These are phyloP conservation scores for Phaeodactylum tricornutum DNA, from an alignment of 108 stramenopile species.

Conservation along the genomic window DNA sequence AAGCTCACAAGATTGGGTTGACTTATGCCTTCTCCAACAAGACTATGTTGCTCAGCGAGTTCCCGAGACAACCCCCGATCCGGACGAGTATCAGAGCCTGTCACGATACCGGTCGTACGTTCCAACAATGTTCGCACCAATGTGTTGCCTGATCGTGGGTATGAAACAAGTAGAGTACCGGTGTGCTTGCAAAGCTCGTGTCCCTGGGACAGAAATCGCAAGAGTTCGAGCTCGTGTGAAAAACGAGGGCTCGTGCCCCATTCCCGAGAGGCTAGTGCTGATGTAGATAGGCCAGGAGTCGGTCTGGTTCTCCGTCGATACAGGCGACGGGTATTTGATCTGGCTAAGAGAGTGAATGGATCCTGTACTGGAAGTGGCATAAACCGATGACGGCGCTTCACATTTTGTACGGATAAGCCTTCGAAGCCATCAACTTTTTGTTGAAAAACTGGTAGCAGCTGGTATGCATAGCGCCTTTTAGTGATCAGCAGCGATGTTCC, in stretches of 20 bases:
- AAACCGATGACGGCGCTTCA: constrained; percentile 25
- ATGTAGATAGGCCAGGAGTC: background rate
- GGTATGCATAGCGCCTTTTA: constrained; percentile 28
- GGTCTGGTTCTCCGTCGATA: constrained; percentile 3
- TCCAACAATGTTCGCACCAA: constrained; percentile 73
- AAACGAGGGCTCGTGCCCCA: background rate
- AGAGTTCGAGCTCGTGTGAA: too few relatives aligned
- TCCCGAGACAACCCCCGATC: constrained; percentile 70
- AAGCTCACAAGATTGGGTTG: constrained; percentile 14
- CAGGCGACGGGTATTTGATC: constrained; percentile 62
- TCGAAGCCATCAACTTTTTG: constrained; percentile 9
- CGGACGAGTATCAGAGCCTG: constrained; percentile 89
- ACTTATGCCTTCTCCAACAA: constrained; percentile 79
- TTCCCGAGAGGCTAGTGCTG: background rate
- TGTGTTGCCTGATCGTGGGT: constrained; percentile 89
- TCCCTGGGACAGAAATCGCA: too few relatives aligned
- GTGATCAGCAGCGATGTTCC: constrained; percentile 52
- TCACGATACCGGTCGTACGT: constrained; percentile 63
- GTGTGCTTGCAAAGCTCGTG: background rate
- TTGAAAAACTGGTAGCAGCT: constrained; percentile 48
- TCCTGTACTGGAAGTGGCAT: constrained; percentile 54
- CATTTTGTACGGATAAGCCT: constrained; percentile 17
- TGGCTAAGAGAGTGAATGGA: constrained; percentile 46
- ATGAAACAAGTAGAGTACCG: constrained; percentile 62
- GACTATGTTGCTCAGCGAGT: constrained; percentile 46